These are phyloP conservation scores for Dipodascopsis tothii DNA, from an alignment of 805 yeast genomes.

Conservation along the genomic window DNA sequence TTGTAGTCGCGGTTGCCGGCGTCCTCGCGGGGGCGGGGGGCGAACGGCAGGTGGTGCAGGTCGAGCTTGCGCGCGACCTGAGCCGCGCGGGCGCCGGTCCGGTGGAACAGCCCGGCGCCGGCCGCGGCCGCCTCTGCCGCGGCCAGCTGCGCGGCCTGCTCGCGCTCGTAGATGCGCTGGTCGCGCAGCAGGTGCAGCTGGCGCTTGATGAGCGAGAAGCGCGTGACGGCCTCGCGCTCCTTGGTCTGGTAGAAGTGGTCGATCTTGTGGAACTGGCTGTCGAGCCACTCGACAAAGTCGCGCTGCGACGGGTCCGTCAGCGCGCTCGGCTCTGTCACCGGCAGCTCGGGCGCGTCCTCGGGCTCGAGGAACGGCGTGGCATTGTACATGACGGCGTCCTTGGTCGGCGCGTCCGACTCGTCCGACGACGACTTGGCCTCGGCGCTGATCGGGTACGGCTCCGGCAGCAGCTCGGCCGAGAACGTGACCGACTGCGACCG, in stretches of 20 bases:
- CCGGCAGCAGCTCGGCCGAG: not conserved
- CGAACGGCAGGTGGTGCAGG: conserved; percentile 19
- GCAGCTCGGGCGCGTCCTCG: not conserved
- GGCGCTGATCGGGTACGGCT: not conserved
- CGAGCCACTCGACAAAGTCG: conserved; percentile 62
- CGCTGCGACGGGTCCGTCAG: conserved; percentile 30
- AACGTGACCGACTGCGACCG: not conserved
- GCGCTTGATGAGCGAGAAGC: conserved; percentile 56
- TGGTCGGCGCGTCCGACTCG: conserved; percentile 1
- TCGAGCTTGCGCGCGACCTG: conserved; percentile 12
- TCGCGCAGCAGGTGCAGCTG: conserved; percentile 60
- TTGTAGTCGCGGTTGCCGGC: conserved; percentile 11
- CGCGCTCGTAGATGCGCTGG: conserved; percentile 35
- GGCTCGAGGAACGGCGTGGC: not conserved
- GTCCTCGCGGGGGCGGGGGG: not conserved
- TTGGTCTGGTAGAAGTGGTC: conserved; percentile 52
- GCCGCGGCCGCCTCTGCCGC: conserved; percentile 4
- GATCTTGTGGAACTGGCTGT: conserved; percentile 51
- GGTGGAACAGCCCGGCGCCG: conserved; percentile 1
- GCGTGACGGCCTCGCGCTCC: conserved; percentile 52
- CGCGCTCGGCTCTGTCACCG: not conserved
- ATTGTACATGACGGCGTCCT: conserved; percentile 6
- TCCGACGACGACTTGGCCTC: not conserved
- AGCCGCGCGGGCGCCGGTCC: not conserved
- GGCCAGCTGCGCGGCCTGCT: not conserved